Conservation (phyloP, 192 early-diverging fungal species). For the Podila horticola region DNA sequence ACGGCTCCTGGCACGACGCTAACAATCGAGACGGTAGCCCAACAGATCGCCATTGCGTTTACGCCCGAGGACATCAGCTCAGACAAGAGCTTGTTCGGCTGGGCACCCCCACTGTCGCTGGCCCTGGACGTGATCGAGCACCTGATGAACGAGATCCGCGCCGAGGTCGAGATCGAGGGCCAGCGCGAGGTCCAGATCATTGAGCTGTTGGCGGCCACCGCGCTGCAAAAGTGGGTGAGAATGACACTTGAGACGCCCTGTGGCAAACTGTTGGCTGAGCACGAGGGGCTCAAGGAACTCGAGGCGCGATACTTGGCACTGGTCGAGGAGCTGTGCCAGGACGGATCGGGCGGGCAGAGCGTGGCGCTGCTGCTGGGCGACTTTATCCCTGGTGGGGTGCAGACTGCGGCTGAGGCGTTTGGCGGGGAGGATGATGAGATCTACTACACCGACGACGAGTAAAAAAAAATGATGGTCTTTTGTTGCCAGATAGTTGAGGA, state of each 20-base stretch:
- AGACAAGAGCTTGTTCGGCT: constrained; percentile 9
- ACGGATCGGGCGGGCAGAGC: constrained; percentile 48
- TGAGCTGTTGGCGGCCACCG: constrained; percentile 17
- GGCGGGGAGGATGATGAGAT: background rate
- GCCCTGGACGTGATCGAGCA: constrained; percentile 42
- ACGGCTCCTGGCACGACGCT: constrained; percentile 21
- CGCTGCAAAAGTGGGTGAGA: constrained; percentile 17
- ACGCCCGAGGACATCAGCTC: background rate
- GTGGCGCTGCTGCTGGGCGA: constrained; percentile 26
- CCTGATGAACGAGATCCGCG: constrained; percentile 27
- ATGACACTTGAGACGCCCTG: background rate
- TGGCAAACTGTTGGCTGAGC: constrained; percentile 24
- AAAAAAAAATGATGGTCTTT: too few species aligned
- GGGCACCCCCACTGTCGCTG: constrained; percentile 32
- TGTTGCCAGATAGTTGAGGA: too few species aligned
- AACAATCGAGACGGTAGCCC: background rate
- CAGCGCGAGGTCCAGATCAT: constrained; percentile 38
- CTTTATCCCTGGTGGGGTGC: constrained; percentile 33
- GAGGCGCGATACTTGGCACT: constrained; percentile 11
- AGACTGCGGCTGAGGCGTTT: constrained; percentile 1
- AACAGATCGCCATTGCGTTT: constrained; percentile 12
- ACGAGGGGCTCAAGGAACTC: constrained; percentile 14
- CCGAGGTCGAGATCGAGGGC: constrained; percentile 36
- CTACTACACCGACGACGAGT: constrained; percentile 4
- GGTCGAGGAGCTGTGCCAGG: constrained; percentile 29